A percentile compares a stretch with the other conserved stretches of the same genome.
phyloP scores from a whole-genome alignment of 192 early-diverging fungal genomes.

The Geranomyces michiganensis region DNA sequence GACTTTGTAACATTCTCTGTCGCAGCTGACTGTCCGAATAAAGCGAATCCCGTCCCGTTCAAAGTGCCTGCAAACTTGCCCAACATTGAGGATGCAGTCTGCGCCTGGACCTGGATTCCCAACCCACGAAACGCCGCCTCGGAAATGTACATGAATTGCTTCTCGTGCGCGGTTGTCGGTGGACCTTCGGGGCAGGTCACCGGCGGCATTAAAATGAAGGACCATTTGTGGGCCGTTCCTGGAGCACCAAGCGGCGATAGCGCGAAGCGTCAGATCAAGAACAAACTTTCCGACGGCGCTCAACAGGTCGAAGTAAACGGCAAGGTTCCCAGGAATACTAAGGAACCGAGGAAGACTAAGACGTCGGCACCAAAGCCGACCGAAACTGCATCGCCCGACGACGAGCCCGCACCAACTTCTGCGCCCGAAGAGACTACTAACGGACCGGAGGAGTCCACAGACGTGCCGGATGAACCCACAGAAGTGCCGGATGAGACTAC shows the following conservation, averaged over 20 bases:
- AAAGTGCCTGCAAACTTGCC: conserved; percentile 36
- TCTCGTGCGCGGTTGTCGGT: conserved; percentile 23
- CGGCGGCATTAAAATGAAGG: conserved; percentile 2
- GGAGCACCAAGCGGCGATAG: conserved; percentile 8
- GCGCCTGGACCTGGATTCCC: conserved; percentile 38
- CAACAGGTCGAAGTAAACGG: conserved; percentile 10
- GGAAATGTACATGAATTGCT: conserved; percentile 42
- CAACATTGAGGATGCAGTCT: conserved; percentile 28
- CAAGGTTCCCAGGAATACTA: no score
- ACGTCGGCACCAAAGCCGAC: no score
- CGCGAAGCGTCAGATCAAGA: conserved; percentile 17
- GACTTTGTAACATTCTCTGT: conserved; percentile 22
- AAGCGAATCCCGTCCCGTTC: conserved; percentile 12
- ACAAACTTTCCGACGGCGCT: conserved; percentile 26
- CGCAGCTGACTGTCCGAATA: conserved; percentile 24
- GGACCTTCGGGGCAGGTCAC: conserved; percentile 12
- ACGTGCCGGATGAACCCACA: no score
- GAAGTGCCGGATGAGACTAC: no score
- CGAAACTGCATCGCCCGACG: no score
- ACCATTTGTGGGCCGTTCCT: conserved; percentile 28
- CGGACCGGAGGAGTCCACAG: no score
- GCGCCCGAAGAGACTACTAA: no score
- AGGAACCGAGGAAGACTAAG: no score
- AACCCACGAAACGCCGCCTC: conserved; percentile 13
- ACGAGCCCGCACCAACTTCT: no score